Base-by-base conservation (phyloP, 2,329 filamentous ascomycete species). In the Aspergillus awamori region DNA sequence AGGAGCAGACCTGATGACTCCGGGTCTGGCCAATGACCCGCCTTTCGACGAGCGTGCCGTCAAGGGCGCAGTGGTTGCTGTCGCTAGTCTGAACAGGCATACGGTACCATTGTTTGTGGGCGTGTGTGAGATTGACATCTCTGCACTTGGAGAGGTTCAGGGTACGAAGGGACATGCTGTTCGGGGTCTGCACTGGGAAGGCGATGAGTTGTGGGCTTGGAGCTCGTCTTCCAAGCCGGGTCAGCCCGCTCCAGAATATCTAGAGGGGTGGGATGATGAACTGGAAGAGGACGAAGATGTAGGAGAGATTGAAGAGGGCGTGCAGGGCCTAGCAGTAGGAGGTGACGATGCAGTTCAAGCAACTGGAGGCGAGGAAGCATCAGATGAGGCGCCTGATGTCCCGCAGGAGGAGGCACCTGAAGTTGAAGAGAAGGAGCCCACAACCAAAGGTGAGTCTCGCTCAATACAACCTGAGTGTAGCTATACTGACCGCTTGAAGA, bases 181-280 rank as follows among this genome's bases (percentile, higher is more conserved):
- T 8, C 81, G 85, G 64, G 87, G 84, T 4, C 76, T 89, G 53
- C 87, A 90, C 69, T 90, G 88, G 87, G 81, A 83, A 62, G 87
- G 87, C 1, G 88, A 90, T 75, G 88, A 90, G 75, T 70, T 89
- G n/a, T 90, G 87, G 86, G 79, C 79, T 4, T 89, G 86, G 84
- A 87, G 82, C 67, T 78, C 81, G 33, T 79, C 77, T 28, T 84
- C 82, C 5, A 82, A 80, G 61, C 79, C 83, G 17, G 87, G 86
- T 8, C 76, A 76, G 41, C 74, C 80, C 15, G 77, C 83, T 11
- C 87, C 87, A 1, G 81, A 82, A 28, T 75, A 80, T 11, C 69
- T 88, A 15, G 76, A 83, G 17, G 85, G 82, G 0, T 89, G 81
- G 79, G 76, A 78, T 38, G 68, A 70, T 8, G 65, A 64, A 3